These are phyloP conservation scores for Graphium sp. DNA, from an alignment of 2,329 filamentous ascomycete species.

Conservation along the genomic window DNA sequence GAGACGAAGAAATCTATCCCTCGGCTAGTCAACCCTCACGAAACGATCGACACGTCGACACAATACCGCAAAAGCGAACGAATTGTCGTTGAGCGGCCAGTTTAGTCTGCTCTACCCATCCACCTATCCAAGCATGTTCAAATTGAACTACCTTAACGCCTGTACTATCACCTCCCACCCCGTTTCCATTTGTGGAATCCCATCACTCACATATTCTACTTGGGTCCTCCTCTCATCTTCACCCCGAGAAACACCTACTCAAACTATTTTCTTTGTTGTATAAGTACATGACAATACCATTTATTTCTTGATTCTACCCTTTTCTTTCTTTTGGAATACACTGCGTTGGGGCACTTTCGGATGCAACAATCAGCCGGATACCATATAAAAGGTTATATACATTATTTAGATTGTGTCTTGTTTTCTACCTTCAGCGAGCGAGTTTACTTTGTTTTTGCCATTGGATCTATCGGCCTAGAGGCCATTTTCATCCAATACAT, in stretches of 20 bases:
- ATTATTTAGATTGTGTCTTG: not conserved
- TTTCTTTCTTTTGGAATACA: not conserved
- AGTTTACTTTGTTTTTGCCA: not conserved
- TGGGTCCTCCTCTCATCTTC: too few species aligned
- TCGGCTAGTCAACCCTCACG: too few species aligned
- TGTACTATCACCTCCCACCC: too few species aligned
- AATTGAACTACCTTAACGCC: too few species aligned
- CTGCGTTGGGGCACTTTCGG: not conserved
- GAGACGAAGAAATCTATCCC: too few species aligned
- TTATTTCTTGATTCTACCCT: not conserved
- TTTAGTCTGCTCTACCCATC: conserved; percentile 7
- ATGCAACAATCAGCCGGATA: not conserved
- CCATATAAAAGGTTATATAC: not conserved
- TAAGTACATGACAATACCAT: too few species aligned
- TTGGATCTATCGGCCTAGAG: not conserved
- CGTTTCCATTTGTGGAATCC: too few species aligned
- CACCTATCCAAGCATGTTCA: too few species aligned
- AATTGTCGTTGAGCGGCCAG: conserved; percentile 30
- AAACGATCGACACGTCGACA: too few species aligned
- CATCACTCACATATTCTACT: too few species aligned
- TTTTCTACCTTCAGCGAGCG: not conserved
- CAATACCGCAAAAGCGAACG: conserved; percentile 34
- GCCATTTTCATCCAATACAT: too few species aligned
- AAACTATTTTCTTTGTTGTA: conserved; percentile 6
- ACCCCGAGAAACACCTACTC: conserved; percentile 2